These are phyloP conservation scores for Pythium brassicae DNA, from an alignment of 352 stramenopile genomes.

Conservation along the genomic window DNA sequence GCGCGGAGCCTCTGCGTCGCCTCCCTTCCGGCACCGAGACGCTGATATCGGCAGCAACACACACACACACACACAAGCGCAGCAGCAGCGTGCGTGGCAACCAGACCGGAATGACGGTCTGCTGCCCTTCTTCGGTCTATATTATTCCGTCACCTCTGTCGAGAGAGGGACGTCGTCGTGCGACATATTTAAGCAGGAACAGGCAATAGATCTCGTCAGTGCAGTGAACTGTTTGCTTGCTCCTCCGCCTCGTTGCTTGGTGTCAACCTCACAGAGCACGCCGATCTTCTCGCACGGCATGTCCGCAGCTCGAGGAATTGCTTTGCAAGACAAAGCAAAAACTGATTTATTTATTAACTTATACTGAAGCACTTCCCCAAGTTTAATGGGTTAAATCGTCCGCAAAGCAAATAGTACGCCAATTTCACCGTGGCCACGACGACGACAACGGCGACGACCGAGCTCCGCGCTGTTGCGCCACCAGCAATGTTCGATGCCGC, in stretches of 20 bases:
- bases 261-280: neutral
- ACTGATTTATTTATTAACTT: too few relatives aligned
- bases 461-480: neutral
- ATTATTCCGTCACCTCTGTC: neutral
- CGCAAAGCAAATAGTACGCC: too few relatives aligned
- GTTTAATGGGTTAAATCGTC: too few relatives aligned
- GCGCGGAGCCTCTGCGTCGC: neutral
- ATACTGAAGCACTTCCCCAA: too few relatives aligned
- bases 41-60: neutral
- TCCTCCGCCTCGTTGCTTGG: too few relatives aligned
- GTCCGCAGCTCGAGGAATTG: too few relatives aligned
- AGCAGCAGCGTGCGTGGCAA: neutral
- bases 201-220: constrained; percentile 1
- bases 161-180: neutral
- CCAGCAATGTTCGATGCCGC: neutral
- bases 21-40: neutral
- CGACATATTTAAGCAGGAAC: constrained; percentile 1
- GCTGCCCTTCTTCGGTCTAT: neutral
- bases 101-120: neutral
- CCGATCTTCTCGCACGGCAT: too few relatives aligned
- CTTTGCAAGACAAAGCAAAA: too few relatives aligned
- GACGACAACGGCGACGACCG: too few relatives aligned
- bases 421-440: too few relatives aligned
- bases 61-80: neutral
- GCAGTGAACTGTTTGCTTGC: neutral